phyloP scores from a whole-genome alignment of 1,139 yeast genomes.

The Suhomyces anneliseae region DNA sequence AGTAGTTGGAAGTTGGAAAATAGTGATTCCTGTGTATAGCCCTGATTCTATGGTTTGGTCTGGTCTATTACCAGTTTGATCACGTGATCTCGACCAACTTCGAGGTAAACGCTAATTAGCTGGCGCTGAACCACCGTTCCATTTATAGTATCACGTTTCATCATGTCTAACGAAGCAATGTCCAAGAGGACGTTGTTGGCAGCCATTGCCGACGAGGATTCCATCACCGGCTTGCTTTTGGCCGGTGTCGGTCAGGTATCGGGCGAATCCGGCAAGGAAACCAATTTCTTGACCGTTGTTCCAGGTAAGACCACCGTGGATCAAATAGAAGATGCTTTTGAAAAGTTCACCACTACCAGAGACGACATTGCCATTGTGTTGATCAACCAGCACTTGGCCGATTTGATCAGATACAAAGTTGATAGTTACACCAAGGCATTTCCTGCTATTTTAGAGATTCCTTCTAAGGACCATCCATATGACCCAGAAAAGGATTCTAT shows the following conservation, averaged over 20 bases:
- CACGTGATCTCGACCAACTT: not conserved
- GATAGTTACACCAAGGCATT: slow-evolving; percentile 88
- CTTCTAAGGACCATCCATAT: slow-evolving; percentile 97
- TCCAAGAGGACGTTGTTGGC: slow-evolving; percentile 79
- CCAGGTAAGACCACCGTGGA: slow-evolving; percentile 79
- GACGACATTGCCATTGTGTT: slow-evolving; percentile 90
- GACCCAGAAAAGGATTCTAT: slow-evolving; percentile 98
- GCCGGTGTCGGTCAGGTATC: slow-evolving; percentile 95
- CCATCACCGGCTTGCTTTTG: slow-evolving; percentile 90
- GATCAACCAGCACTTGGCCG: slow-evolving; percentile 95
- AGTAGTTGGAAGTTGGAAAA: not conserved
- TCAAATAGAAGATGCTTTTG: slow-evolving; percentile 74
- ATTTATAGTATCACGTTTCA: not conserved
- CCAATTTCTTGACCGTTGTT: slow-evolving; percentile 78
- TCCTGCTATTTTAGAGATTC: slow-evolving; percentile 95
- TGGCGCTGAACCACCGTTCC: too few relatives aligned
- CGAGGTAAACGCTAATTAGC: too few relatives aligned
- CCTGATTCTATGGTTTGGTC: too few relatives aligned
- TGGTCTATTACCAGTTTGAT: too few relatives aligned
- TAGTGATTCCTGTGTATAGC: not conserved
- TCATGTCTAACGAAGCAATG: slow-evolving; percentile 35
- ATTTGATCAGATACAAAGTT: slow-evolving; percentile 76
- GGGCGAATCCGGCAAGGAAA: slow-evolving; percentile 60
- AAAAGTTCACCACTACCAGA: slow-evolving; percentile 68
- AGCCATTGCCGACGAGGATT: slow-evolving; percentile 95